These are phyloP conservation scores for Elaeis oleifera DNA, from an alignment of 202 grass and related monocot genomes.

Conservation along the genomic window DNA sequence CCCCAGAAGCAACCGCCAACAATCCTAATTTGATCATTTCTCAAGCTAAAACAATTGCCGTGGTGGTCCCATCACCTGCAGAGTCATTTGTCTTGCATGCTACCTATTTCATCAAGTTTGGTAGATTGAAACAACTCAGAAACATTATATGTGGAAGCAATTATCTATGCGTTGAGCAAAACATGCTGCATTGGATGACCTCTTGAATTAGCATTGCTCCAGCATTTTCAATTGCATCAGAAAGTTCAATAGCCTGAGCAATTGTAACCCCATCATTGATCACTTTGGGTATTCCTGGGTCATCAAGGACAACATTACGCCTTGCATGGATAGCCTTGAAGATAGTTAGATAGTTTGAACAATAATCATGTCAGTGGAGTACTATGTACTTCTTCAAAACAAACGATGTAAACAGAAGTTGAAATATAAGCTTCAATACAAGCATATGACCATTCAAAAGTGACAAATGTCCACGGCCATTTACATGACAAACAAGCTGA, in stretches of 20 bases:
- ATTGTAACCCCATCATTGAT: constrained; percentile 94
- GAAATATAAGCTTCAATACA: no score
- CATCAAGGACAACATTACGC: constrained; percentile 91
- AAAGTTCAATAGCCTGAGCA: constrained; percentile 70
- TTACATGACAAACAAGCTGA: neutral
- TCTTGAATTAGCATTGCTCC: constrained; percentile 80
- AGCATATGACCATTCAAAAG: no score
- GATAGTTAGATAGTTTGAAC: neutral
- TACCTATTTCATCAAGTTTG: constrained; percentile 36
- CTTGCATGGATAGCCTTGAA: constrained; percentile 27
- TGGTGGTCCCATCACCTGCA: constrained; percentile 85
- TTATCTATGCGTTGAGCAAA: neutral
- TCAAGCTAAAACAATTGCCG: constrained; percentile 75
- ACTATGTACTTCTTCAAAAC: no score
- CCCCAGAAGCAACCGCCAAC: constrained; percentile 59
- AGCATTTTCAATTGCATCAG: constrained; percentile 67
- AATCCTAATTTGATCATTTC: constrained; percentile 89
- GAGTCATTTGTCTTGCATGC: constrained; percentile 74
- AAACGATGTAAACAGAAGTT: no score
- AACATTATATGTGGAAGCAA: neutral
- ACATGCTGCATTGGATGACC: constrained; percentile 28
- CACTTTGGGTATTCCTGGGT: constrained; percentile 73
- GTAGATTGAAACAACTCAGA: neutral
- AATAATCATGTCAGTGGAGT: neutral
- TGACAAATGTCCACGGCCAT: neutral